Percentiles rank a stretch among this genome's conserved stretches.
phyloP scores from a whole-genome alignment of 805 yeast species.

The Debaryomyces maramus region DNA sequence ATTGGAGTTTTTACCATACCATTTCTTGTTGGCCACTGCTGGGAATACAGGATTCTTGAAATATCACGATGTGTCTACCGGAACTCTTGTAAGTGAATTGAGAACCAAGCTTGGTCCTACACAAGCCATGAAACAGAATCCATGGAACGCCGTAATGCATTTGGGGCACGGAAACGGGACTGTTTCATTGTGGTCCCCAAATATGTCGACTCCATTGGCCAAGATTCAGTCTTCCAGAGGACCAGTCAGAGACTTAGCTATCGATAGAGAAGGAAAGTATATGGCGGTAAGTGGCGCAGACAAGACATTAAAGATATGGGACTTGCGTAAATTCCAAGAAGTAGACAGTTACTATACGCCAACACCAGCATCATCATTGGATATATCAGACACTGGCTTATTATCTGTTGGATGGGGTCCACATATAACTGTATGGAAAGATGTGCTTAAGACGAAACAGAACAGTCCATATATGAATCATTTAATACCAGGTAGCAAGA shows the following conservation, averaged over 20 bases:
- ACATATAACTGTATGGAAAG: constrained; percentile 93
- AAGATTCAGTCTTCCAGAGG: constrained; percentile 82
- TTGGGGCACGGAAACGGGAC: constrained; percentile 92
- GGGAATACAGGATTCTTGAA: constrained; percentile 87
- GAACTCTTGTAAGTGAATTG: constrained; percentile 76
- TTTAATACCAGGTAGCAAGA: constrained; percentile 71
- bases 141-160: constrained; percentile 94
- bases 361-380: constrained; percentile 78
- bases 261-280: constrained; percentile 88
- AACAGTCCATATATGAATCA: constrained; percentile 91
- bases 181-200: constrained; percentile 92
- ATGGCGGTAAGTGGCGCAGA: constrained; percentile 95
- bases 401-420: constrained; percentile 95
- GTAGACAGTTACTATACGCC: constrained; percentile 71
- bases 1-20: constrained; percentile 89
- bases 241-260: constrained; percentile 79
- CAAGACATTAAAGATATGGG: constrained; percentile 86
- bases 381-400: constrained; percentile 84
- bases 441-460: constrained; percentile 68
- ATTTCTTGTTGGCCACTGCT: constrained; percentile 80
- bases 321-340: constrained; percentile 78
- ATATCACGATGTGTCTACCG: constrained; percentile 95
- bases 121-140: constrained; percentile 82
- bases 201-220: constrained; percentile 79
- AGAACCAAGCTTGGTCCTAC: constrained; percentile 92